Evolutionary conservation across 768 basidiomycete genomes (phyloP).

Genomic region (Tulasnella sp.): DNA sequence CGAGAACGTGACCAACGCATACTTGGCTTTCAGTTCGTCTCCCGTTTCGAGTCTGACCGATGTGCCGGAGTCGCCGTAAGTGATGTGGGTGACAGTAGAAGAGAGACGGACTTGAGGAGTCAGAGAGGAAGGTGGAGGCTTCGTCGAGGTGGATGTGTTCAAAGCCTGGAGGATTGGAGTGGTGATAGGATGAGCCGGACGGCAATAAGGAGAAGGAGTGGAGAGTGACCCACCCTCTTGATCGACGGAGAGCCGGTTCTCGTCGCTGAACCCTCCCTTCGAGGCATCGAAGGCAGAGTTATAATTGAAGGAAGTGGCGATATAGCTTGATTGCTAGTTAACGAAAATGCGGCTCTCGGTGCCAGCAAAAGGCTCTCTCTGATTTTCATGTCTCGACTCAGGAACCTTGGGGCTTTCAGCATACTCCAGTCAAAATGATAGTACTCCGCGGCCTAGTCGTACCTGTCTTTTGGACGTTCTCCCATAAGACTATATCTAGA

Average conservation of each 20-base stretch:
- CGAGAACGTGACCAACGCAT: slow-evolving; percentile 61
- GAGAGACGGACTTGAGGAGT: slow-evolving; percentile 43
- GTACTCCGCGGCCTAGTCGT: slow-evolving; percentile 51
- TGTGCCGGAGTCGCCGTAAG: slow-evolving; percentile 41
- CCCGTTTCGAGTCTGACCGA: slow-evolving; percentile 43
- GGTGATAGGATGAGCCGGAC: not conserved
- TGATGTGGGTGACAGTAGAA: slow-evolving; percentile 43
- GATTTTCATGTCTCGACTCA: slow-evolving; percentile 28
- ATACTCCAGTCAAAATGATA: slow-evolving; percentile 47
- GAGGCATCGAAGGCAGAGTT: slow-evolving; percentile 51
- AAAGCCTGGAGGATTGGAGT: slow-evolving; percentile 31
- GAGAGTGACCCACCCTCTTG: slow-evolving; percentile 38
- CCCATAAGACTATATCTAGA: slow-evolving; percentile 49
- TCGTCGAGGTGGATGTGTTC: slow-evolving; percentile 49
- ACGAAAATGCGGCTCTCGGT: slow-evolving; percentile 23
- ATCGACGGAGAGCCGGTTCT: slow-evolving; percentile 49
- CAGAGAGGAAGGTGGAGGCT: slow-evolving; percentile 45
- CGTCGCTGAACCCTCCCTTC: slow-evolving; percentile 51
- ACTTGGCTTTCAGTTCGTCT: slow-evolving; percentile 41
- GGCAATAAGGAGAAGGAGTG: not conserved
- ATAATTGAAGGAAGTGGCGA: slow-evolving; percentile 36
- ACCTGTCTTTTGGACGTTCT: slow-evolving; percentile 39
- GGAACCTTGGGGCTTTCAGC: slow-evolving; percentile 55
- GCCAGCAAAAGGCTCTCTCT: not conserved
- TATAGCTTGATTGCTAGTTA: slow-evolving; percentile 14